phyloP scores from a whole-genome alignment of 768 basidiomycete genomes.

The Roridomyces roridus region DNA sequence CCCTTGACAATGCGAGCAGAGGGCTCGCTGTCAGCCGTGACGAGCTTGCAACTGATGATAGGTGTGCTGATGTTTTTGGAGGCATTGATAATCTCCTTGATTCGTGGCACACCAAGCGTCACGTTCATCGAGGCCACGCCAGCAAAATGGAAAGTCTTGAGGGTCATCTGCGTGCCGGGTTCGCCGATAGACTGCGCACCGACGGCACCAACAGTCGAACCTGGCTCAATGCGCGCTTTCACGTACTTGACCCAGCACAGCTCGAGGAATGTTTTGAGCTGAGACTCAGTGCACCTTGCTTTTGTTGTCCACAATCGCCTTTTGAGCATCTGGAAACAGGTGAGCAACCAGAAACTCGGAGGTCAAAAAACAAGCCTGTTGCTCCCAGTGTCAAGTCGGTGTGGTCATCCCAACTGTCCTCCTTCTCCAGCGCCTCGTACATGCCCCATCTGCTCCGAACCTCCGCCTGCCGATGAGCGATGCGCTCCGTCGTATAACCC shows the following conservation, averaged over 20 bases:
- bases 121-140: conserved; percentile 99
- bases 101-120: conserved; percentile 98
- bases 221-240: conserved; percentile 96
- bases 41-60: conserved; percentile 96
- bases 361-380: conserved; percentile 53
- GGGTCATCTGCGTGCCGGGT: conserved; percentile 99
- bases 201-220: conserved; percentile 97
- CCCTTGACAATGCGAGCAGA: conserved; percentile 98
- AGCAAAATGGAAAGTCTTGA: conserved; percentile 99
- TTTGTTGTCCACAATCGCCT: conserved; percentile 85
- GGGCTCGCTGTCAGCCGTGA: conserved; percentile 84
- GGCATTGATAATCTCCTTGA: conserved; percentile 99
- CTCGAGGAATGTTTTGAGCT: conserved; percentile 81
- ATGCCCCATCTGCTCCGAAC: conserved; percentile 78
- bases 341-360: conserved; percentile 9
- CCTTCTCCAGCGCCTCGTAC: conserved; percentile 79
- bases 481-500: conserved; percentile 69
- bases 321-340: conserved; percentile 58
- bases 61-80: conserved; percentile 98
- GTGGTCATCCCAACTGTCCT: conserved; percentile 78
- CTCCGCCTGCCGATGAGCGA: conserved; percentile 70
- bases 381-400: conserved; percentile 81
- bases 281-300: conserved; percentile 86
- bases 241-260: conserved; percentile 92
- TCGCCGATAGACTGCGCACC: conserved; percentile 99